Percentiles rank a stretch among this genome's conserved stretches.
Conservation (phyloP, 805 yeast species). For the Candida gorgasii region DNA sequence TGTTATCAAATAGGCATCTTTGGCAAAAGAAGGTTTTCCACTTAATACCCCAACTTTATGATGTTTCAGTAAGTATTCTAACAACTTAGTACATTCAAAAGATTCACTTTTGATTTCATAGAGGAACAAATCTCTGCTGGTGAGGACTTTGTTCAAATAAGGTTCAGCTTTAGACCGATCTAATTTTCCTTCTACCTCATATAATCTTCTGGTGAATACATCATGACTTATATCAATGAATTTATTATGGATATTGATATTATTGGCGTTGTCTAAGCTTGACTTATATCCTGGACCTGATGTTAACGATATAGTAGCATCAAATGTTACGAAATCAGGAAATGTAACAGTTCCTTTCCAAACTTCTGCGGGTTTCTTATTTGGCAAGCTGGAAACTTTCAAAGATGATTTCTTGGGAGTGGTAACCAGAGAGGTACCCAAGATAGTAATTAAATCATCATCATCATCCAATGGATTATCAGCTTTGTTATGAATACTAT, state of each 20-base stretch:
- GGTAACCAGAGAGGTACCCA: constrained; percentile 19
- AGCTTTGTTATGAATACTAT: constrained; percentile 10
- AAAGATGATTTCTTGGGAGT: constrained; percentile 16
- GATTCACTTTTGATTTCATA: constrained; percentile 39
- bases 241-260: constrained; percentile 24
- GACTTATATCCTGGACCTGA: constrained; percentile 30
- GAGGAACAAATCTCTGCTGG: constrained; percentile 54
- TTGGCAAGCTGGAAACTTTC: constrained; percentile 5
- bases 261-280: constrained; percentile 18
- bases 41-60: constrained; percentile 62
- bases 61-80: constrained; percentile 46
- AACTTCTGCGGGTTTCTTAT: constrained; percentile 16
- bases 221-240: constrained; percentile 28
- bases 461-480: constrained; percentile 26
- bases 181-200: constrained; percentile 65
- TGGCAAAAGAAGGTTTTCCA: constrained; percentile 49
- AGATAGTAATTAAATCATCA: constrained; percentile 34
- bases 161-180: constrained; percentile 53
- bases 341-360: constrained; percentile 54
- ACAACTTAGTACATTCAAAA: constrained; percentile 30
- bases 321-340: constrained; percentile 50
- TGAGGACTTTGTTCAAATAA: constrained; percentile 51
- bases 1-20: constrained; percentile 63
- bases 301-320: constrained; percentile 37
- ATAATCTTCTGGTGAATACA: constrained; percentile 26